phyloP scores from a whole-genome alignment of 768 basidiomycete genomes.

The Neoboletus subvelutipes region DNA sequence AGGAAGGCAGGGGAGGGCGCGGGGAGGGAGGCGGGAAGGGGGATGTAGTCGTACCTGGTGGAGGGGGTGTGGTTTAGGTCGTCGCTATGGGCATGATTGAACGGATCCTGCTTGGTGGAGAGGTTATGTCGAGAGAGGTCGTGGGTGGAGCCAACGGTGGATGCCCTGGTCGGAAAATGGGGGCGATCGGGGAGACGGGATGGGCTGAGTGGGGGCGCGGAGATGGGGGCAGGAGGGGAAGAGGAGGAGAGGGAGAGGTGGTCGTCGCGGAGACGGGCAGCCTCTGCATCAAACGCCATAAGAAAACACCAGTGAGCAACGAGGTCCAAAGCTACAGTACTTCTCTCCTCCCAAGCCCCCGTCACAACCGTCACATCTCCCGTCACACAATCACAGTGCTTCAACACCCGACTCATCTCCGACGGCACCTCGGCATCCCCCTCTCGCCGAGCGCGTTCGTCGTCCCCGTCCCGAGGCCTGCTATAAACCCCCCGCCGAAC shows the following conservation, averaged over 20 bases:
- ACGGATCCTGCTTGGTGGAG: slow-evolving; percentile 32
- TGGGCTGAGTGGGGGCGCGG: slow-evolving; percentile 37
- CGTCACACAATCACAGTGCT: slow-evolving; percentile 7
- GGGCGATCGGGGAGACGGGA: slow-evolving; percentile 51
- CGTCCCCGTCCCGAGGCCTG: neutral
- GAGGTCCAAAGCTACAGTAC: neutral
- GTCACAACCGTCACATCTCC: slow-evolving; percentile 27
- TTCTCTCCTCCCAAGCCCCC: neutral
- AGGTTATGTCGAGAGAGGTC: slow-evolving; percentile 53
- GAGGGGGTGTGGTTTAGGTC: slow-evolving; percentile 58
- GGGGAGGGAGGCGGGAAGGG: slow-evolving; percentile 34
- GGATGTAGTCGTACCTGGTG: slow-evolving; percentile 12
- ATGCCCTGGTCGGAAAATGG: slow-evolving; percentile 59
- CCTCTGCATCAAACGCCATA: slow-evolving; percentile 33
- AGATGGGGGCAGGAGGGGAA: slow-evolving; percentile 26
- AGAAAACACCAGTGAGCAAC: neutral
- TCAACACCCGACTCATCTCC: slow-evolving; percentile 8
- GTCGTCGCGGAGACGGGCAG: slow-evolving; percentile 30
- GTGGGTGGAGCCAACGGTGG: slow-evolving; percentile 54
- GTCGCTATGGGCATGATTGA: slow-evolving; percentile 59
- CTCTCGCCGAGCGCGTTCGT: slow-evolving; percentile 28
- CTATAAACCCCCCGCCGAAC: slow-evolving; percentile 15
- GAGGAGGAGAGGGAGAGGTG: slow-evolving; percentile 6
- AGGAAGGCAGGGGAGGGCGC: slow-evolving; percentile 48
- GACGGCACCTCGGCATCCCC: slow-evolving; percentile 17